Percentiles rank a stretch among this genome's conserved stretches.
These are phyloP conservation scores for Leccinum subrobustum DNA, from an alignment of 1,284 basidiomycete species.

Conservation along the genomic window DNA sequence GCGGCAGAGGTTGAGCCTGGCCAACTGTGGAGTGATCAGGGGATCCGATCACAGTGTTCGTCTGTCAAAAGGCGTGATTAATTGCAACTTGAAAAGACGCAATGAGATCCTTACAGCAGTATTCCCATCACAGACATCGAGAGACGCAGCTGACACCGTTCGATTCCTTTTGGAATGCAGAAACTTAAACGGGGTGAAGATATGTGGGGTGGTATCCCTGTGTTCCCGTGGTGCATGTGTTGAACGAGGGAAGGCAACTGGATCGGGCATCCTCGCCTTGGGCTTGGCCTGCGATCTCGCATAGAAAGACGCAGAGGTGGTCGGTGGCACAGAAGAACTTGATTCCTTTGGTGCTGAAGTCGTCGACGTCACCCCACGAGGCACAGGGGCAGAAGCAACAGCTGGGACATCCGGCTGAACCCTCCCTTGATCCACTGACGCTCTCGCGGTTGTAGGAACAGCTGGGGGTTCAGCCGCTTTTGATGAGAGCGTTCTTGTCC, in stretches of 20 bases:
- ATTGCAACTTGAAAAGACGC: constrained; percentile 1
- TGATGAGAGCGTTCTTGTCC: constrained; percentile 34
- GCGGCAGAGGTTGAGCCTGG: constrained; percentile 44
- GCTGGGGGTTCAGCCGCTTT: constrained; percentile 26
- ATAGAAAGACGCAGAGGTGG: constrained; percentile 7
- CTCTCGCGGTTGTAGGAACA: constrained; percentile 16
- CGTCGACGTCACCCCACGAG: constrained; percentile 16
- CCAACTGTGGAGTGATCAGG: constrained; percentile 69
- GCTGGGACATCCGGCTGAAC: constrained; percentile 11
- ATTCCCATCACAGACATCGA: constrained; percentile 72
- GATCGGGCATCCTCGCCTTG: constrained; percentile 31
- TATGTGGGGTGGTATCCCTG: constrained; percentile 43
- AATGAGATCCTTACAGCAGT: constrained; percentile 52
- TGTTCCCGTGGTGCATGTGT: constrained; percentile 29
- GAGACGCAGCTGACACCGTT: constrained; percentile 68
- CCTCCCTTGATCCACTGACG: constrained; percentile 25
- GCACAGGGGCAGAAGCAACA: constrained; percentile 3
- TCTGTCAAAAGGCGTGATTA: constrained; percentile 35
- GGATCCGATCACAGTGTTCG: constrained; percentile 71
- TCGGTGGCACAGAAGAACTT: constrained; percentile 4
- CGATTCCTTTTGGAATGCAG: constrained; percentile 54
- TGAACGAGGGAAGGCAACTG: constrained; percentile 20
- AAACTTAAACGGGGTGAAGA: constrained; percentile 63
- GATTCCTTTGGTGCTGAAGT: constrained; percentile 19
- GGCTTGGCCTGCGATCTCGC: constrained; percentile 18